A percentile compares a stretch with the other conserved stretches of the same genome.
phyloP scores from a whole-genome alignment of 441 rosid genomes.

The Eruca vesicaria region DNA sequence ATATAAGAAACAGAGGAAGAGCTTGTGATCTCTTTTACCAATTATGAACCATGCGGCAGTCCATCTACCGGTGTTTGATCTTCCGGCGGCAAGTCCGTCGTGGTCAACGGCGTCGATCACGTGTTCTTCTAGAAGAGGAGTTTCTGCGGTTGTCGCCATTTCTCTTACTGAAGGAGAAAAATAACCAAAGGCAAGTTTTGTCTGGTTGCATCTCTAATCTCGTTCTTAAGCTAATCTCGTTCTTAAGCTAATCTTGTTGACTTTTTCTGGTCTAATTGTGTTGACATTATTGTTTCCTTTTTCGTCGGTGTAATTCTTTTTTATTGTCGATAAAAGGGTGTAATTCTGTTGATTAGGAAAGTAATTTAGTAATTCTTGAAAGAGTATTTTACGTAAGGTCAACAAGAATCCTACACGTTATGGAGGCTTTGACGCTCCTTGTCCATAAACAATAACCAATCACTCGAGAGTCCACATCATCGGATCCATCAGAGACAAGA shows the following conservation, averaged over 20 bases:
- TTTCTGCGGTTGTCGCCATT: neutral
- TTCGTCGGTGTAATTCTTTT: too few relatives aligned
- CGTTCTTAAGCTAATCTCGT: neutral
- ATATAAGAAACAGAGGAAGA: neutral
- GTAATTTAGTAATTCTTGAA: neutral
- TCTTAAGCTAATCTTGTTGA: neutral
- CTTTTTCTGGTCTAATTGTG: too few relatives aligned
- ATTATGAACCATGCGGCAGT: neutral
- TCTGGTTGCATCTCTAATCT: neutral
- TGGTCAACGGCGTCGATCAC: neutral
- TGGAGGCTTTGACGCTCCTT: too few relatives aligned
- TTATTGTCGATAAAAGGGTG: too few relatives aligned
- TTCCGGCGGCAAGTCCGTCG: neutral
- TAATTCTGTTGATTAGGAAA: too few relatives aligned
- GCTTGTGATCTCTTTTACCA: neutral
- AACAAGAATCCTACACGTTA: neutral
- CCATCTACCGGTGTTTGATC: neutral
- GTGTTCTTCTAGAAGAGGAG: neutral
- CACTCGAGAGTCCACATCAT: too few relatives aligned
- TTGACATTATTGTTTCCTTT: too few relatives aligned
- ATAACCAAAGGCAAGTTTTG: neutral
- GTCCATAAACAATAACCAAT: too few relatives aligned
- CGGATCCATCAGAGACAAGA: too few relatives aligned
- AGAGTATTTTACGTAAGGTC: neutral
- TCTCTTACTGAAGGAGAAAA: neutral